Evolutionary conservation across 306 rosid species (phyloP).

Genomic region (Cajanus cajan): DNA sequence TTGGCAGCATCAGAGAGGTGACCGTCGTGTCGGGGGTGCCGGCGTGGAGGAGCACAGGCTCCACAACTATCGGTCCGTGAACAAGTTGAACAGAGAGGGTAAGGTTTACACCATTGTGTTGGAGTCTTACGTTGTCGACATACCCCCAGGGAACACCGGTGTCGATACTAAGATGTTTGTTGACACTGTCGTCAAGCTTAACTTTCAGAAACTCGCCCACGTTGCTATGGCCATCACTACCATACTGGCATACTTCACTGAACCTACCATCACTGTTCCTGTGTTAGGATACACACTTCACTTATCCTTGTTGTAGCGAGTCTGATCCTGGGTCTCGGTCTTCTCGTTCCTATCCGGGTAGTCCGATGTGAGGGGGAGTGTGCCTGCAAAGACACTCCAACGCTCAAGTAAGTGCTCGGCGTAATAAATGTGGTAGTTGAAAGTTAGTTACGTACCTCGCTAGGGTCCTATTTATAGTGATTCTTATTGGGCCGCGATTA

Average conservation of each 20-base stretch:
- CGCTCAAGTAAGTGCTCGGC: no score
- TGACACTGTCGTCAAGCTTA: constrained; percentile 7
- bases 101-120: not conserved
- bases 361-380: no score
- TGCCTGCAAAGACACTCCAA: no score
- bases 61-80: not conserved
- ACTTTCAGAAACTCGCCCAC: constrained; percentile 1
- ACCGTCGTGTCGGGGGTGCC: not conserved
- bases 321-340: no score
- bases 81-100: not conserved
- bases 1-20: constrained; percentile 2
- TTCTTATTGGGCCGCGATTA: no score
- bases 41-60: constrained; percentile 6
- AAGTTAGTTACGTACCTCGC: no score
- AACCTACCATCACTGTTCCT: not conserved
- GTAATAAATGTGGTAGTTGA: no score
- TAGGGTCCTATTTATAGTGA: no score
- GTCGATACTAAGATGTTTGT: not conserved
- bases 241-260: no score
- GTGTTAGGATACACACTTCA: no score
- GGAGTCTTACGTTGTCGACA: not conserved
- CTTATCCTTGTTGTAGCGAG: no score
- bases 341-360: no score
- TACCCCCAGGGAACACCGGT: not conserved
- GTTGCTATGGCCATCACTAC: not conserved